These are phyloP conservation scores for Auricularia cornea DNA, from an alignment of 768 basidiomycete species.

Conservation along the genomic window DNA sequence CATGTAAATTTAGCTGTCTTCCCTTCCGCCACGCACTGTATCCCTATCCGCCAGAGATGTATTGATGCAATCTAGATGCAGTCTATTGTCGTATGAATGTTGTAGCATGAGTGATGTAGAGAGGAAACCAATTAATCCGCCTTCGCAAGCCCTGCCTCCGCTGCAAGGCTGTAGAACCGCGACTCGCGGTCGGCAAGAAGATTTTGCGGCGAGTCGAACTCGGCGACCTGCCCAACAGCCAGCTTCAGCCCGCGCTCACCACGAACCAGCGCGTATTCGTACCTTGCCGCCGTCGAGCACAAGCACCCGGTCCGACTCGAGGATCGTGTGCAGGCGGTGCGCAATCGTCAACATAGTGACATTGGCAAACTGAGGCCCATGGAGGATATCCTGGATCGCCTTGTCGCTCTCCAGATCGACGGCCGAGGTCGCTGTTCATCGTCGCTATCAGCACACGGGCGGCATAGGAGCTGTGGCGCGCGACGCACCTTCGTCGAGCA, in stretches of 20 bases:
- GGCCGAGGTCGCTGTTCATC: slow-evolving; percentile 62
- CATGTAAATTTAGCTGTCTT: too few relatives aligned
- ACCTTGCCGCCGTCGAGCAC: slow-evolving; percentile 71
- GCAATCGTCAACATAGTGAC: slow-evolving; percentile 85
- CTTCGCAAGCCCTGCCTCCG: slow-evolving; percentile 43
- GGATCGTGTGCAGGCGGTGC: slow-evolving; percentile 79
- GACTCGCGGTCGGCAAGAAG: slow-evolving; percentile 52
- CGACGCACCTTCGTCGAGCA: slow-evolving; percentile 77
- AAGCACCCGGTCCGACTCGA: slow-evolving; percentile 71
- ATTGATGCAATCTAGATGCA: too few relatives aligned
- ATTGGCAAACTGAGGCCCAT: slow-evolving; percentile 64
- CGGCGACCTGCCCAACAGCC: slow-evolving; percentile 44
- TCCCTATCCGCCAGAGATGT: too few relatives aligned
- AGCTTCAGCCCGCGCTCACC: too few relatives aligned
- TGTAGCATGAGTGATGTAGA: too few relatives aligned
- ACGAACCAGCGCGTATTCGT: too few relatives aligned
- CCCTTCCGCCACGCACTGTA: too few relatives aligned
- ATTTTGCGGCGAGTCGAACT: slow-evolving; percentile 63
- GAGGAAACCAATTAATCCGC: neutral
- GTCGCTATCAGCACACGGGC: slow-evolving; percentile 6
- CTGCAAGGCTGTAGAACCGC: slow-evolving; percentile 54
- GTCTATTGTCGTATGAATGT: too few relatives aligned
- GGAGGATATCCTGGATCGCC: slow-evolving; percentile 81
- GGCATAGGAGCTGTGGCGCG: neutral
- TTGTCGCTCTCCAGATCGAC: slow-evolving; percentile 87